These are phyloP conservation scores for Zalaria obscura DNA, from an alignment of 2,329 filamentous ascomycete genomes.

Conservation along the genomic window DNA sequence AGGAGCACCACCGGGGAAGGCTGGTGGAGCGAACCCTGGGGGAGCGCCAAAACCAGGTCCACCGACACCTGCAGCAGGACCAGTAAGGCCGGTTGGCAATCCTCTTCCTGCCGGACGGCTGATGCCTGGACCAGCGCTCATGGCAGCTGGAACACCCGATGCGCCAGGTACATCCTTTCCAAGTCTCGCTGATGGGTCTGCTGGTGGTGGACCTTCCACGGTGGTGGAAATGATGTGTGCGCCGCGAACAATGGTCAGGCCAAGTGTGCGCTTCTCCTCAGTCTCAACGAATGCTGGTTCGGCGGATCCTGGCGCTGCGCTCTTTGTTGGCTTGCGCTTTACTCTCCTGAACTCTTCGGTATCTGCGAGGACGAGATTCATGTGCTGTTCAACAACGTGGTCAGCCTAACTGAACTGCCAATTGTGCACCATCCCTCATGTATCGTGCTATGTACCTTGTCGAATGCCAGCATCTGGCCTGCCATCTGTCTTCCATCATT, in stretches of 20 bases:
- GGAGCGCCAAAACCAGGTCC: conserved; percentile 46
- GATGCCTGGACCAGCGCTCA: conserved; percentile 77
- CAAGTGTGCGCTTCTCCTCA: conserved; percentile 95
- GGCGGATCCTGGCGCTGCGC: conserved; percentile 47
- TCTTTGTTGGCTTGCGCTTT: conserved; percentile 70
- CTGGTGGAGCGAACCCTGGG: conserved; percentile 31
- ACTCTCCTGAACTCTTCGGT: conserved; percentile 94
- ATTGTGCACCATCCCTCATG: too few species aligned
- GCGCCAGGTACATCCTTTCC: conserved; percentile 51
- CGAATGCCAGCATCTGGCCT: conserved; percentile 95
- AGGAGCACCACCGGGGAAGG: conserved; percentile 33
- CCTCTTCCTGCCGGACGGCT: conserved; percentile 84
- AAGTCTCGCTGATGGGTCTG: conserved; percentile 80
- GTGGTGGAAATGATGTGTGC: conserved; percentile 90
- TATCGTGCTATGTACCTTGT: conserved; percentile 52
- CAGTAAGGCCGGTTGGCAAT: conserved; percentile 60
- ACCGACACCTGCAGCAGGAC: conserved; percentile 79
- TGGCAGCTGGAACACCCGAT: conserved; percentile 46
- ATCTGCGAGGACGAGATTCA: conserved; percentile 97
- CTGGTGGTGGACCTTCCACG: conserved; percentile 87
- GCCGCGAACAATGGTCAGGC: conserved; percentile 85
- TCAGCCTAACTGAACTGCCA: background rate
- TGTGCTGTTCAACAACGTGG: conserved; percentile 49
- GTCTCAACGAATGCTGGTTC: conserved; percentile 60
- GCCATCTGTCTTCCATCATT: conserved; percentile 94